phyloP scores from a whole-genome alignment of 1,284 basidiomycete genomes.

The Rhodotorula sp. region DNA sequence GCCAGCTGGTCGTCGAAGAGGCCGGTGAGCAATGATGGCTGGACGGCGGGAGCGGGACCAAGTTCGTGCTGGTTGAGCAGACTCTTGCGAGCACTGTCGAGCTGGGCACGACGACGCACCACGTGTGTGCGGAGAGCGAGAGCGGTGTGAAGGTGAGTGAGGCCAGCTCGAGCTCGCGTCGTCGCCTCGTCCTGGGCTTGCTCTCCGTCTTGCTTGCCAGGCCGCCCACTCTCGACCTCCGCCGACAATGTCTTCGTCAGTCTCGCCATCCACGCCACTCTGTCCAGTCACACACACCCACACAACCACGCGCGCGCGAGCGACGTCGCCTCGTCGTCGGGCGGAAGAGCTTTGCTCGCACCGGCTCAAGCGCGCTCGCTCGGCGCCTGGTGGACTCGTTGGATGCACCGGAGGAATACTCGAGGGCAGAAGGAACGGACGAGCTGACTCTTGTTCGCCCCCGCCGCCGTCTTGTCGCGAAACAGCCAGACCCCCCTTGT shows the following conservation, averaged over 20 bases:
- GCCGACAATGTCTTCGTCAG: conserved; percentile 19
- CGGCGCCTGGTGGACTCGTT: too few species aligned
- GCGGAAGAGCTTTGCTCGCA: background rate
- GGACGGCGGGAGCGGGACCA: too few species aligned
- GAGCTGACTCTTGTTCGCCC: background rate
- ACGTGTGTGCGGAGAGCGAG: too few species aligned
- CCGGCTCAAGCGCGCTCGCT: background rate
- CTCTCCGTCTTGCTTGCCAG: conserved; percentile 7
- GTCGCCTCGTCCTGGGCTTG: background rate
- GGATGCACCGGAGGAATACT: too few species aligned
- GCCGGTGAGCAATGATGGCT: too few species aligned
- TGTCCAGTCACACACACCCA: background rate
- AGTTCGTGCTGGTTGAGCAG: too few species aligned
- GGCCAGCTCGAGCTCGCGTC: too few species aligned
- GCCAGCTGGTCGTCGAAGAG: too few species aligned
- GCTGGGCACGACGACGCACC: too few species aligned
- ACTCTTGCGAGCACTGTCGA: too few species aligned
- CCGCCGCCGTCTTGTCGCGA: background rate
- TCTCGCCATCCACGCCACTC: background rate
- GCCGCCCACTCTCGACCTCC: conserved; percentile 6
- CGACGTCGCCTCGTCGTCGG: background rate
- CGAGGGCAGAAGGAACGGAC: background rate
- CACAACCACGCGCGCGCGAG: background rate
- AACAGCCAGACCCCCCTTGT: conserved; percentile 62
- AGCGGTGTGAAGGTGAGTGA: too few species aligned